Evolutionary conservation across 2,329 filamentous ascomycete genomes (phyloP).

Genomic region (Elsinoe fawcettii): DNA sequence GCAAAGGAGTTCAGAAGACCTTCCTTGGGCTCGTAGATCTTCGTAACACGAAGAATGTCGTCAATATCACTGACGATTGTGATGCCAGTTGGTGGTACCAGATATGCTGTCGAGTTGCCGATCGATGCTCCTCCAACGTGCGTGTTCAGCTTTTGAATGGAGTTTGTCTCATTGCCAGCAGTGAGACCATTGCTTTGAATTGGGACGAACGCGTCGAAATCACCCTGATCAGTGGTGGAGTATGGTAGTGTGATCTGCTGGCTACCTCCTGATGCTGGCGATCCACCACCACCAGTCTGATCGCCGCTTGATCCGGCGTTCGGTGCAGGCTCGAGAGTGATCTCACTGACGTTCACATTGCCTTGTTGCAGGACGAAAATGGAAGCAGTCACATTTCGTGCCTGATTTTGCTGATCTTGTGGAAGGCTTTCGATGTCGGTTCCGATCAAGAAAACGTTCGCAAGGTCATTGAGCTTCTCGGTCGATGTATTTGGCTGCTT

Average conservation of each 20-base stretch:
- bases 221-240: constrained; percentile 58
- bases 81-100: constrained; percentile 61
- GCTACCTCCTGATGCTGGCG: constrained; percentile 49
- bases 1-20: constrained; percentile 72
- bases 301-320: constrained; percentile 47
- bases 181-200: constrained; percentile 54
- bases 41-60: constrained; percentile 71
- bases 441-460: constrained; percentile 62
- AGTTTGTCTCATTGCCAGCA: constrained; percentile 56
- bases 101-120: constrained; percentile 68
- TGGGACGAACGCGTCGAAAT: constrained; percentile 64
- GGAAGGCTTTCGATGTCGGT: constrained; percentile 54
- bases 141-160: constrained; percentile 61
- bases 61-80: constrained; percentile 73
- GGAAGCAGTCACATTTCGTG: constrained; percentile 62
- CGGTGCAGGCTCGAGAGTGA: constrained; percentile 53
- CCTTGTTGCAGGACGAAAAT: constrained; percentile 71
- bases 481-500: constrained; percentile 64
- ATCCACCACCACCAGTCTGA: constrained; percentile 42
- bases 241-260: constrained; percentile 59
- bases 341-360: constrained; percentile 51
- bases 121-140: constrained; percentile 55
- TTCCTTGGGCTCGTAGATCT: constrained; percentile 68
- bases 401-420: constrained; percentile 54
- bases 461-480: constrained; percentile 58